Conservation (phyloP, 2,329 filamentous ascomycete species). For the Xylaria sp. region DNA sequence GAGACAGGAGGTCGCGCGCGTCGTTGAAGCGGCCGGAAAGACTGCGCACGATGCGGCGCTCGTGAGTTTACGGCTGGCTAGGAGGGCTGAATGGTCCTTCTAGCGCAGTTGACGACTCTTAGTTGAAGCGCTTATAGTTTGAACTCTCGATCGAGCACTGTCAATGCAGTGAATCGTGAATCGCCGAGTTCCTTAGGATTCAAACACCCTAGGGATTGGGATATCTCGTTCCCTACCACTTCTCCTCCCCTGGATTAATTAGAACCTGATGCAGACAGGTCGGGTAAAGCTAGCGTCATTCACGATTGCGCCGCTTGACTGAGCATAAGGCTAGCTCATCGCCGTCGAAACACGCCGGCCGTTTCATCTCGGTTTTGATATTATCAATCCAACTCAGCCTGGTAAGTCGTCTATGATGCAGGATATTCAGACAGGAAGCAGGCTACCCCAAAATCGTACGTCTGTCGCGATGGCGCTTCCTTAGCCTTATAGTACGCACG, state of each 20-base stretch:
- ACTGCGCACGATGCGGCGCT: neutral
- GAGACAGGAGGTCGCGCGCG: neutral
- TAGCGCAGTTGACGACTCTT: neutral
- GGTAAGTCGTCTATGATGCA: neutral
- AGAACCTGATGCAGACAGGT: neutral
- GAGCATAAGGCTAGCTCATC: neutral
- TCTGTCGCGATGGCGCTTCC: neutral
- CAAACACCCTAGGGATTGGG: too few species aligned
- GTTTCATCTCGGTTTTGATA: neutral
- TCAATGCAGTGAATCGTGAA: neutral
- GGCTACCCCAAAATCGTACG: neutral
- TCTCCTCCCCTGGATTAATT: neutral
- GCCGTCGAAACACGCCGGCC: neutral
- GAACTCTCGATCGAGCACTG: neutral
- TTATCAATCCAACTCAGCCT: neutral
- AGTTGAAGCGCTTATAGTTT: neutral
- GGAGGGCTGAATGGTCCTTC: neutral
- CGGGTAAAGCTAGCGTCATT: neutral
- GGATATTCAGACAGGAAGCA: neutral
- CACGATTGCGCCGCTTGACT: neutral
- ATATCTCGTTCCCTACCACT: neutral
- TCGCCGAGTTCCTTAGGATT: neutral
- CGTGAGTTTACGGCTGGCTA: neutral
- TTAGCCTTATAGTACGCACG: neutral
- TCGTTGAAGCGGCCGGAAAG: neutral